Percentiles rank a stretch among this genome's conserved stretches.
Evolutionary conservation across 1,284 basidiomycete species (phyloP).

Genomic region (Moesziomyces aphidis): DNA sequence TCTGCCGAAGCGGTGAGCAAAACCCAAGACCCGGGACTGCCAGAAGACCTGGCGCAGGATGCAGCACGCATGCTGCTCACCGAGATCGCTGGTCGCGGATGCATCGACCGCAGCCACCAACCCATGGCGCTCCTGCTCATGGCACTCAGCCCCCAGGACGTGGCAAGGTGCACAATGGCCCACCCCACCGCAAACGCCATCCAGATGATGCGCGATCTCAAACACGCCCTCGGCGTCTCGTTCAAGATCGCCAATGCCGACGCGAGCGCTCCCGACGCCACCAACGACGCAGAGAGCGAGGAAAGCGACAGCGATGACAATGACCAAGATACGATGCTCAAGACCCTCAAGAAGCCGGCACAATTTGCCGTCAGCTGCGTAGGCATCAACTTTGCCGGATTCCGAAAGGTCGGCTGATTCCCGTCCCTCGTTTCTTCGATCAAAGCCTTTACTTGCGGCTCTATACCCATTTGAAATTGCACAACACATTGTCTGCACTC

Average conservation of each 20-base stretch:
- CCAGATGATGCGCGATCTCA: constrained; percentile 87
- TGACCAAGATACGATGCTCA: neutral
- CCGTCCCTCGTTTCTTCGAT: neutral
- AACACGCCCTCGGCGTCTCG: constrained; percentile 79
- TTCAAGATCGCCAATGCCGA: constrained; percentile 70
- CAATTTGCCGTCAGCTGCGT: constrained; percentile 58
- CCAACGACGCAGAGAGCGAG: constrained; percentile 10
- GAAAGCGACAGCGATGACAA: constrained; percentile 24
- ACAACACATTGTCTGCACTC: neutral
- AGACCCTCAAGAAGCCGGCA: constrained; percentile 14
- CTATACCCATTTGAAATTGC: neutral
- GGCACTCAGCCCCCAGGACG: constrained; percentile 95
- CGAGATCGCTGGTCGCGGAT: constrained; percentile 85
- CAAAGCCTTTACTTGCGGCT: neutral
- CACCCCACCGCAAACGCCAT: constrained; percentile 80
- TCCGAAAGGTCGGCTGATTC: constrained; percentile 46
- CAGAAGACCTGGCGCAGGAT: constrained; percentile 88
- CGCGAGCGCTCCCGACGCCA: neutral
- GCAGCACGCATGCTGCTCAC: constrained; percentile 82
- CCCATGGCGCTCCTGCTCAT: constrained; percentile 88
- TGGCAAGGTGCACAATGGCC: constrained; percentile 87
- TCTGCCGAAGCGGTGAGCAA: constrained; percentile 85
- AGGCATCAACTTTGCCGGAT: constrained; percentile 61
- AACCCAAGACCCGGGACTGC: constrained; percentile 71
- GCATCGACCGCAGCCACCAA: constrained; percentile 91